A percentile compares a stretch with the other conserved stretches of the same genome.
Evolutionary conservation across 73 alveolate species (phyloP).

Genomic region (Paramecium primaurelia): DNA sequence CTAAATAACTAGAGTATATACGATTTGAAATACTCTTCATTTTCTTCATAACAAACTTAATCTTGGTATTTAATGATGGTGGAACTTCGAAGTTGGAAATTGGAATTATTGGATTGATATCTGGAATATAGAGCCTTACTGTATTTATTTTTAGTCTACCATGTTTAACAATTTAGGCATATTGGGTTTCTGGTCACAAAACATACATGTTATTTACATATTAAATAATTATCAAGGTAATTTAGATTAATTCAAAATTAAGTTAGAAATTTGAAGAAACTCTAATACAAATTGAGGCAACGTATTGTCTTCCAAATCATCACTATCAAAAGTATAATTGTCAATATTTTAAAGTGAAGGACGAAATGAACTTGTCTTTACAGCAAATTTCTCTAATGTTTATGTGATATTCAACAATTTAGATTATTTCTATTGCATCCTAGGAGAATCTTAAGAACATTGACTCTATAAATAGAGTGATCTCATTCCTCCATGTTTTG

Average conservation of each 20-base stretch:
- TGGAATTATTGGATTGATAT: background rate
- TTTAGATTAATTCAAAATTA: background rate
- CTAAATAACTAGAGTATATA: background rate
- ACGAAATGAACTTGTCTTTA: background rate
- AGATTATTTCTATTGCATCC: background rate
- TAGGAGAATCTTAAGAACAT: background rate
- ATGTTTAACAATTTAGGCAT: slow-evolving; percentile 11
- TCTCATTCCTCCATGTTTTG: background rate
- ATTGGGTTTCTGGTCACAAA: background rate
- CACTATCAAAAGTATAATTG: background rate
- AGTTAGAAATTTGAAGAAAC: background rate
- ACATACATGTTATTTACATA: background rate
- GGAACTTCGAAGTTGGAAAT: background rate
- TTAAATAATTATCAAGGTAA: background rate
- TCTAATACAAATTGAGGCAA: background rate
- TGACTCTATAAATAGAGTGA: background rate
- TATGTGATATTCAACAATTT: background rate
- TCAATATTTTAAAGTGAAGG: background rate
- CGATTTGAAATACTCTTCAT: slow-evolving; percentile 2
- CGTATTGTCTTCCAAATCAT: background rate
- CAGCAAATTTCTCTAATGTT: background rate
- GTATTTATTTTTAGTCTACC: slow-evolving; percentile 5
- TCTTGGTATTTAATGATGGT: background rate
- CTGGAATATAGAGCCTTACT: background rate
- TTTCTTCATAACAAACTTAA: background rate